Conservation (phyloP, 345 rosid species). For the Brassica rapa region DNA sequence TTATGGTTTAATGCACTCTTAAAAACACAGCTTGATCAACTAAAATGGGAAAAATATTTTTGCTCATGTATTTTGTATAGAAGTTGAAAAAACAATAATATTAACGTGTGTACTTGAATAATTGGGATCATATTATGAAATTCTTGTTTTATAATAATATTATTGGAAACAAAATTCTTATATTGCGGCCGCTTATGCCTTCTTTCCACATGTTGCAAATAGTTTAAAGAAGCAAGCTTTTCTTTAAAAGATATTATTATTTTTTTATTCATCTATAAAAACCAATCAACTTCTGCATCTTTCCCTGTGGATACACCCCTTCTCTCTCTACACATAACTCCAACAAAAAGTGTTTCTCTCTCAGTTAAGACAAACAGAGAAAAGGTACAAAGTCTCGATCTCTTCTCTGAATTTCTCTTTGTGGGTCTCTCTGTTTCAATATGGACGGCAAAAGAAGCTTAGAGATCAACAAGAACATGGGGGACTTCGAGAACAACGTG, state of each 20-base stretch:
- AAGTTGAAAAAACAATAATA: neutral
- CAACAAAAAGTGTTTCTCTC: slow-evolving; percentile 3
- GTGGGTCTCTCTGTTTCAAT: slow-evolving; percentile 29
- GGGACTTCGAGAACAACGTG: slow-evolving; percentile 19
- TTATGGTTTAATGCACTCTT: neutral
- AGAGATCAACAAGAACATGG: slow-evolving; percentile 31
- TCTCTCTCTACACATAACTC: slow-evolving; percentile 31
- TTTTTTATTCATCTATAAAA: slow-evolving; percentile 33
- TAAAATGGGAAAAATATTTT: neutral
- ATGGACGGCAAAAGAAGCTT: slow-evolving; percentile 52
- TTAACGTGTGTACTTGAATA: neutral
- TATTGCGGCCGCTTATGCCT: slow-evolving; percentile 35
- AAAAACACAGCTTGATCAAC: neutral
- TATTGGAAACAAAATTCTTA: slow-evolving; percentile 4
- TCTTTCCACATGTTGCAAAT: slow-evolving; percentile 26
- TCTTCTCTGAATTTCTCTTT: slow-evolving; percentile 33
- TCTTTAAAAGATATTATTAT: neutral
- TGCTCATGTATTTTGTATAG: neutral
- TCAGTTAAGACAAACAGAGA: neutral
- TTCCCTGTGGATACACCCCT: slow-evolving; percentile 18
- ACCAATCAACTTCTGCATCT: slow-evolving; percentile 30
- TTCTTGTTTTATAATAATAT: slow-evolving; percentile 2
- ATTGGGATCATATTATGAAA: neutral
- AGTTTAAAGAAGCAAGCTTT: neutral
- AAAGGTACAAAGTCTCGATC: neutral